These are phyloP conservation scores for Blastocystis hominis DNA, from an alignment of 352 stramenopile genomes.

Conservation along the genomic window DNA sequence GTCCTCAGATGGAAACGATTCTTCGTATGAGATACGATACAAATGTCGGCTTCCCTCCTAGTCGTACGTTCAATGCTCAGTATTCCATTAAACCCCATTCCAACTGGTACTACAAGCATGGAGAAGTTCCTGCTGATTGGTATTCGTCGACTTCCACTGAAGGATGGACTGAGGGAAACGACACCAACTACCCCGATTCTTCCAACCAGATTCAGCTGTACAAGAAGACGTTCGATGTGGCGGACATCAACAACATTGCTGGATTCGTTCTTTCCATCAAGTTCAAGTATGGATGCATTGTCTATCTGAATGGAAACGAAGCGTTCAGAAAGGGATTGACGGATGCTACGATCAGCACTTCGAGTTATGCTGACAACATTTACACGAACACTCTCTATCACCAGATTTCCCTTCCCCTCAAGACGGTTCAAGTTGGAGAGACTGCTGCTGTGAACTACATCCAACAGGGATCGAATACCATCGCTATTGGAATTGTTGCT, in stretches of 20 bases:
- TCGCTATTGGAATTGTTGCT: background rate
- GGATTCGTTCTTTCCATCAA: background rate
- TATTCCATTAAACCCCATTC: background rate
- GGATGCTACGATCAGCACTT: background rate
- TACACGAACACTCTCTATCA: background rate
- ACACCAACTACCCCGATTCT: background rate
- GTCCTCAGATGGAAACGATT: background rate
- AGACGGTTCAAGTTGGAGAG: background rate
- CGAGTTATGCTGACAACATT: background rate
- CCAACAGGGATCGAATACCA: background rate
- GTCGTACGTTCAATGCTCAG: too few species aligned
- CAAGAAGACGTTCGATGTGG: background rate
- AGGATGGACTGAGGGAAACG: background rate
- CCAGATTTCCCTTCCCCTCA: background rate
- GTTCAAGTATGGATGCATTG: background rate
- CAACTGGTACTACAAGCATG: conserved; percentile 20
- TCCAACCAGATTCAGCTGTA: background rate
- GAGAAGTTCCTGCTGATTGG: background rate
- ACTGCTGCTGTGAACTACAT: too few species aligned
- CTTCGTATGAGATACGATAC: background rate
- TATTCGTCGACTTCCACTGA: background rate
- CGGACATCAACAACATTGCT: background rate
- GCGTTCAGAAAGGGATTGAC: background rate
- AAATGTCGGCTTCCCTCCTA: too few species aligned
- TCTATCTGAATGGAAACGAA: background rate